These are phyloP conservation scores for Cucurbita maxima DNA, from an alignment of 306 rosid genomes.

Conservation along the genomic window DNA sequence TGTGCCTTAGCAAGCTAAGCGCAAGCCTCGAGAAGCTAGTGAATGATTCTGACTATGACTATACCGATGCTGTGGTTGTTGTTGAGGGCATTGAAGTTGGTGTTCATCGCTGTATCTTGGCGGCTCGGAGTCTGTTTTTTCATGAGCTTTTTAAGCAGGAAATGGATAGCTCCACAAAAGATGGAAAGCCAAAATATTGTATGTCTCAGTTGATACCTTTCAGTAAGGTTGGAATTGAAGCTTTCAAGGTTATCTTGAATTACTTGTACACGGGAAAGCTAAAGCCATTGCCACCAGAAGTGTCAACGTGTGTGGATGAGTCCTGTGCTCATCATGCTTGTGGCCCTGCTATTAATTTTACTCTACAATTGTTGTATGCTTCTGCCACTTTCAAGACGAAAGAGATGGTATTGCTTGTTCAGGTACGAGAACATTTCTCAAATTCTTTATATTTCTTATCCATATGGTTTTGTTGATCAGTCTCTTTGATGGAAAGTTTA, in stretches of 20 bases:
- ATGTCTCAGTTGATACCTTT: conserved; percentile 55
- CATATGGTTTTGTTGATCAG: background rate
- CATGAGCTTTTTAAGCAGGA: conserved; percentile 60
- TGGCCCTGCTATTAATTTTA: conserved; percentile 64
- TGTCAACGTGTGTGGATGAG: conserved; percentile 69
- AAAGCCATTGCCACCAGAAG: conserved; percentile 55
- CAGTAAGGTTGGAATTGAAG: conserved; percentile 54
- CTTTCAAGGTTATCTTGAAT: conserved; percentile 56
- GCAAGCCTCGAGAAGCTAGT: conserved; percentile 65
- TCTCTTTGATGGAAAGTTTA: background rate
- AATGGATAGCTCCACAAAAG: conserved; percentile 22
- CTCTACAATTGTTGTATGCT: conserved; percentile 83
- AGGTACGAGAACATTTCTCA: conserved; percentile 31
- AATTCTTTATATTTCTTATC: background rate
- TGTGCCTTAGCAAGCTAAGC: conserved; percentile 64
- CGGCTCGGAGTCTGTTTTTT: conserved; percentile 60
- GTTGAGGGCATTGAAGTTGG: conserved; percentile 54
- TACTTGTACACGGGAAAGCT: conserved; percentile 82
- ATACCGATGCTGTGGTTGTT: conserved; percentile 59
- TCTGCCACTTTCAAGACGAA: conserved; percentile 70
- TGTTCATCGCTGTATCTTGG: conserved; percentile 65
- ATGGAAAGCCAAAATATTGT: conserved; percentile 51
- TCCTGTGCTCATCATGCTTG: conserved; percentile 69
- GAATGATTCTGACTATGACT: conserved; percentile 44
- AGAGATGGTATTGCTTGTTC: conserved; percentile 65